Conservation (phyloP, 257 asterid species). For the Plantago major region DNA sequence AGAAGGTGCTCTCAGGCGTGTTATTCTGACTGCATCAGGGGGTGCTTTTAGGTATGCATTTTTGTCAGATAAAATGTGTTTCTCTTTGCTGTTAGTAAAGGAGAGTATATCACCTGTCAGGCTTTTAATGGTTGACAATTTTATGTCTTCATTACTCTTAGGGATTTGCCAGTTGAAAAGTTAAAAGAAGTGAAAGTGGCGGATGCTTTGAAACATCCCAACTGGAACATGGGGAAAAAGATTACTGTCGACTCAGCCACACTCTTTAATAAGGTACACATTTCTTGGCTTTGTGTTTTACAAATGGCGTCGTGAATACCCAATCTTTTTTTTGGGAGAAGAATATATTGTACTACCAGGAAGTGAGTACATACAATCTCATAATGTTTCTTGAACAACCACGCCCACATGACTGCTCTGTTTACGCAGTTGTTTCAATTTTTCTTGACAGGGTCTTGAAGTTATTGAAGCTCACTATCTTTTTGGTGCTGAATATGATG, state of each 20-base stretch:
- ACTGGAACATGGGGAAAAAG: constrained; percentile 99
- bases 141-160: constrained; percentile 28
- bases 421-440: constrained; percentile 6
- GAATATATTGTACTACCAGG: background rate
- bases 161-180: constrained; percentile 94
- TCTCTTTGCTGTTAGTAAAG: too few relatives aligned
- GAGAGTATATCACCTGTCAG: too few relatives aligned
- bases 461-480: constrained; percentile 99
- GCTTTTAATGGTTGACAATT: constrained; percentile 10
- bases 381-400: background rate
- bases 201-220: constrained; percentile 98
- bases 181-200: constrained; percentile 94
- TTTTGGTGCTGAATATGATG: constrained; percentile 86
- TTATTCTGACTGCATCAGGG: constrained; percentile 94
- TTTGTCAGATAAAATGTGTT: too few relatives aligned
- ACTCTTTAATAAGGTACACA: constrained; percentile 83
- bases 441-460: constrained; percentile 70
- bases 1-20: constrained; percentile 90
- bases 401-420: background rate
- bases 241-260: constrained; percentile 99
- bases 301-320: background rate
- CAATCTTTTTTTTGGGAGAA: background rate
- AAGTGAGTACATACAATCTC: background rate
- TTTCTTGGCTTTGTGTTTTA: constrained; percentile 5
- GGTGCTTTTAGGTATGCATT: constrained; percentile 81